Evolutionary conservation across 768 basidiomycete genomes (phyloP), one percentile per base, ranked within the genome.

Genomic region (Lactarius sp.): DNA sequence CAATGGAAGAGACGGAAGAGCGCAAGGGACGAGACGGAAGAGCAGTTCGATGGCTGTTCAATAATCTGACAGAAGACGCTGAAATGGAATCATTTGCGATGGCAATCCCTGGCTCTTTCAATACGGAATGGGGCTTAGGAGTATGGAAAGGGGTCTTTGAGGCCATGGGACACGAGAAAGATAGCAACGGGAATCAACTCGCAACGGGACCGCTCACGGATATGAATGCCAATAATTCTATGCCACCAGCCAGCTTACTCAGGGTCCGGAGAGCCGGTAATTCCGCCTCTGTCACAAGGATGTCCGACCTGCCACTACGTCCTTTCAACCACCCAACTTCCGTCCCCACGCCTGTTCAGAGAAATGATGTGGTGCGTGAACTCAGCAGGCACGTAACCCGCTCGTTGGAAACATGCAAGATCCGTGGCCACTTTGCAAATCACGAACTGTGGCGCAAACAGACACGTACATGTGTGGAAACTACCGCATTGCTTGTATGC

Each of bases 401-500:
- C 16, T 36, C 59, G n/a, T 41, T 64, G 18, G 51, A 54, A 56
- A 59, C 62, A 16, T 64, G 62, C 62, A 47, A 36, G 16, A 31
- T 54, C 16, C 42, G 31, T 20, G 51, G 52, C 22, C 41, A 37
- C 42, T 56, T 64, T 27, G 0, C 39, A 5, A 47, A 10, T 39
- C 20, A 53, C 5, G 42, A 51, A 14, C 33, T 39, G 3, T 56
- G 56, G 14, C 62, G 56, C 37, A 52, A 49, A 31, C 62, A 51
- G 1, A 56, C 62, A 13, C 56, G 62, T n/a, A 51, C 63, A 9
- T 60, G 59, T 34, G 33, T 56, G 18, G 47, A 55, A 12, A 59
- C 59, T 1, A 31, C 53, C 7, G 46, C 59, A 7, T 41, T 36
- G 18, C 59, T 60, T 33, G 37, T 56, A 16, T 41, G 46, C 16